Evolutionary conservation across 2,329 filamentous ascomycete species (phyloP), one percentile per base, ranked within the genome.

Genomic region (Ramichloridium luteum): DNA sequence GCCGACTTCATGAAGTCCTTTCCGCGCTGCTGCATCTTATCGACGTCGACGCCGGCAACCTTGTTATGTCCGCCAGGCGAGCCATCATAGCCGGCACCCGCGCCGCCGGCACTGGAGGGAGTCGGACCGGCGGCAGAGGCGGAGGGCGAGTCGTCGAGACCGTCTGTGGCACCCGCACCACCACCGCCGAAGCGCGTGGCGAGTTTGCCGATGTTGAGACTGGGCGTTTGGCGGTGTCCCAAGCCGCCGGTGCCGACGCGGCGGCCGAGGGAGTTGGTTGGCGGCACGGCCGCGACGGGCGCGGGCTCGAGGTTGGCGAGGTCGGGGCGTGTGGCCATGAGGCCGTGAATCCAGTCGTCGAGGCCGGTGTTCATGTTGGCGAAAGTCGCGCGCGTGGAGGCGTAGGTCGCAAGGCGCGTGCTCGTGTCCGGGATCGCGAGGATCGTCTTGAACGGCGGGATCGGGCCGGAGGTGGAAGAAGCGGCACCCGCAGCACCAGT

Each of bases 1-100:
- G 86, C 86, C 13, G 79, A 78, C 43, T 90, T 81, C 52, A 94
- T 68, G 16, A 94, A 63, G 48, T 92, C 85, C 61, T 93, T 94
- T 54, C 86, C 77, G 63, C 86, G 88, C 23, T 77, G 71, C 46
- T 83, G 80, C 54, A 86, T 72, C 35, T 50, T 45, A 16, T 44
- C 50, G 36, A 46, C 44, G 16, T 50, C 49, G 11, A 47, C 34
- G 34, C 47, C 23, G 44, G 35, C n/a, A n/a, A 23, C 20, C 20
- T 23, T 23, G 20, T 8, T n/a, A n/a, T n/a, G n/a, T n/a, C 8
- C n/a, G 20, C 20, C 20, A 23, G 20, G 20, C 8, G 20, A 23
- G n/a, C 8, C 20, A 8, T 8, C 20, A 23, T 8, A 23, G n/a
- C 8, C 20, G n/a, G 20, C 8, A 23, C n/a, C n/a, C 8, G 8